Evolutionary conservation across 2,329 filamentous ascomycete species (phyloP).

Genomic region (Cladosporium austrohemisphaericum): DNA sequence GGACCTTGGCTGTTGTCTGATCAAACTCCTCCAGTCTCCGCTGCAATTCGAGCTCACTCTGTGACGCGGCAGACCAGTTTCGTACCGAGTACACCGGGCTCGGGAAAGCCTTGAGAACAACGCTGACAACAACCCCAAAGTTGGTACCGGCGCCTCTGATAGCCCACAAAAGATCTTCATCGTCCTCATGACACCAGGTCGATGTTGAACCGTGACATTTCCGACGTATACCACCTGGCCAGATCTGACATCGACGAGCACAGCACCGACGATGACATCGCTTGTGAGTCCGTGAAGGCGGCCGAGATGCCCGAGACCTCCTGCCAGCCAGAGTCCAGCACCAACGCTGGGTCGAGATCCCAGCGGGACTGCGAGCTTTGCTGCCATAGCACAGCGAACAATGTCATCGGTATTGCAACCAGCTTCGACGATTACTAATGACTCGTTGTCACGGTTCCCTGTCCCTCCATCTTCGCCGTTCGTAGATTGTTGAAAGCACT

Average conservation of each 20-base stretch:
- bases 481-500: constrained; percentile 49
- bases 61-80: constrained; percentile 30
- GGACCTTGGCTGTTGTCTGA: no score
- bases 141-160: constrained; percentile 58
- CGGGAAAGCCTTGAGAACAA: constrained; percentile 48
- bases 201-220: constrained; percentile 46
- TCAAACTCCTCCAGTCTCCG: constrained; percentile 42
- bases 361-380: constrained; percentile 54
- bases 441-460: background rate
- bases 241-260: constrained; percentile 52
- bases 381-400: constrained; percentile 44
- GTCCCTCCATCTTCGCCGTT: background rate
- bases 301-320: constrained; percentile 60
- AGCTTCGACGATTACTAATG: constrained; percentile 50
- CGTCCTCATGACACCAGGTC: constrained; percentile 46
- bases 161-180: constrained; percentile 55
- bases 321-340: constrained; percentile 61
- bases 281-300: constrained; percentile 56
- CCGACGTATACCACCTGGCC: constrained; percentile 51
- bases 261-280: constrained; percentile 58
- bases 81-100: constrained; percentile 39
- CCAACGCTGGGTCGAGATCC: constrained; percentile 62
- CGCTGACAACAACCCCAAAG: constrained; percentile 55
- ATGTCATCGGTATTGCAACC: constrained; percentile 58
- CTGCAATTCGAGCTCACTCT: constrained; percentile 33